Percentiles rank a stretch among this genome's conserved stretches.
These are phyloP conservation scores for Taxawa tesnikishii DNA, from an alignment of 2,329 filamentous ascomycete species.

Conservation along the genomic window DNA sequence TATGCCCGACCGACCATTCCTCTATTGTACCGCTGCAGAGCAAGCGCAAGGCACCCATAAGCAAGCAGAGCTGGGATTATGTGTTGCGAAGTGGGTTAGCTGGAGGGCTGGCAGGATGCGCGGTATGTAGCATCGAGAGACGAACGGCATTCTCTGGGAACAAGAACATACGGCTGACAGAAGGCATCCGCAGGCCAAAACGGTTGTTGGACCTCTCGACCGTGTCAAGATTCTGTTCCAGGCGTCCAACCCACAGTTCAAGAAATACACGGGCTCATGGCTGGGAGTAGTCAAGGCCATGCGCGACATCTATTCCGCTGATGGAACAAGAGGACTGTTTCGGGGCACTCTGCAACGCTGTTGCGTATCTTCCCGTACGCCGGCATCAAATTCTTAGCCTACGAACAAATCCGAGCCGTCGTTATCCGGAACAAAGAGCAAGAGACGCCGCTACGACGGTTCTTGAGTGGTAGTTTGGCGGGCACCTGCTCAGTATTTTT, in stretches of 20 bases:
- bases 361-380: constrained; percentile 95
- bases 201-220: constrained; percentile 86
- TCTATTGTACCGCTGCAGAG: constrained; percentile 31
- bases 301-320: constrained; percentile 64
- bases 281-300: constrained; percentile 72
- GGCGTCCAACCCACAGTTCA: constrained; percentile 83
- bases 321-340: constrained; percentile 69
- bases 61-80: constrained; percentile 73
- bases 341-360: constrained; percentile 86
- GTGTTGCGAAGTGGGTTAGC: constrained; percentile 72
- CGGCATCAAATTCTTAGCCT: constrained; percentile 94
- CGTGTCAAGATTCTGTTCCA: constrained; percentile 98
- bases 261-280: constrained; percentile 87
- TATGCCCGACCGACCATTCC: constrained; percentile 41
- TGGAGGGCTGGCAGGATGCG: constrained; percentile 83
- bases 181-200: constrained; percentile 73
- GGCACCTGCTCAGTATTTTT: constrained; percentile 89
- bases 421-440: constrained; percentile 60
- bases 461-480: constrained; percentile 61
- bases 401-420: constrained; percentile 80
- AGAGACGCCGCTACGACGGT: constrained; percentile 69
- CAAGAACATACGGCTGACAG: too few relatives aligned
- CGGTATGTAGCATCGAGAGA: too few relatives aligned
- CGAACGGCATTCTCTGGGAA: too few relatives aligned
- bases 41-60: constrained; percentile 38